Evolutionary conservation across 371 early-diverging fungal species (phyloP).

Genomic region (Rhizopus arrhizus): DNA sequence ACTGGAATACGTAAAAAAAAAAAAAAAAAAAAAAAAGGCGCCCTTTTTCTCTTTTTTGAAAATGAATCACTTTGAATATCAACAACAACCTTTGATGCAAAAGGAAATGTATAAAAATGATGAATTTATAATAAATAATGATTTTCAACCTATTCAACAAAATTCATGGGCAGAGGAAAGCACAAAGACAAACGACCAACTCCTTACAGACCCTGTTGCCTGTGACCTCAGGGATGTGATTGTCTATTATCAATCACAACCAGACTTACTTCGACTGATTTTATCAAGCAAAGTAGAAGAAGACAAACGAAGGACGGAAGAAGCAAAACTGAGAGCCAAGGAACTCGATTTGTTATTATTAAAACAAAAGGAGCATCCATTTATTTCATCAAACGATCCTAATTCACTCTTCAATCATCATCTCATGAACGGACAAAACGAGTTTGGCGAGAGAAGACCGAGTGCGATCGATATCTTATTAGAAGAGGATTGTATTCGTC

Average conservation of each 20-base stretch:
- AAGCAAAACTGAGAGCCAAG: constrained; percentile 55
- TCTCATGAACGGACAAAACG: not conserved
- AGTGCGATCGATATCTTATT: constrained; percentile 23
- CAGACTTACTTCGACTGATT: constrained; percentile 57
- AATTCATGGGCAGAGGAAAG: too few relatives aligned
- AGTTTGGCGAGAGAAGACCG: constrained; percentile 12
- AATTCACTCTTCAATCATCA: too few relatives aligned
- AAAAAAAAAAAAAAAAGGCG: too few relatives aligned
- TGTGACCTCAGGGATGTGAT: constrained; percentile 60
- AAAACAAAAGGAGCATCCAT: constrained; percentile 11
- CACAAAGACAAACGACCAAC: too few relatives aligned
- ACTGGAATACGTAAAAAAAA: too few relatives aligned
- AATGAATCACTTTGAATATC: too few relatives aligned
- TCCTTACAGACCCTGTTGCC: constrained; percentile 19
- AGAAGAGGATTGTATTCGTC: constrained; percentile 24
- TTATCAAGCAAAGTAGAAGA: constrained; percentile 61
- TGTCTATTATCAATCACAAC: constrained; percentile 51
- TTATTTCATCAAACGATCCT: too few relatives aligned
- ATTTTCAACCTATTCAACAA: too few relatives aligned
- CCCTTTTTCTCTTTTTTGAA: too few relatives aligned
- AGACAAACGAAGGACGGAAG: constrained; percentile 61
- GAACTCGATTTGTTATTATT: constrained; percentile 47
- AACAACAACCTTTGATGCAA: too few relatives aligned
- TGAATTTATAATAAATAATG: too few relatives aligned
- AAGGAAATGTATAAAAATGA: too few relatives aligned